Conservation (phyloP, 768 basidiomycete genomes). For the Vararia minispora region DNA sequence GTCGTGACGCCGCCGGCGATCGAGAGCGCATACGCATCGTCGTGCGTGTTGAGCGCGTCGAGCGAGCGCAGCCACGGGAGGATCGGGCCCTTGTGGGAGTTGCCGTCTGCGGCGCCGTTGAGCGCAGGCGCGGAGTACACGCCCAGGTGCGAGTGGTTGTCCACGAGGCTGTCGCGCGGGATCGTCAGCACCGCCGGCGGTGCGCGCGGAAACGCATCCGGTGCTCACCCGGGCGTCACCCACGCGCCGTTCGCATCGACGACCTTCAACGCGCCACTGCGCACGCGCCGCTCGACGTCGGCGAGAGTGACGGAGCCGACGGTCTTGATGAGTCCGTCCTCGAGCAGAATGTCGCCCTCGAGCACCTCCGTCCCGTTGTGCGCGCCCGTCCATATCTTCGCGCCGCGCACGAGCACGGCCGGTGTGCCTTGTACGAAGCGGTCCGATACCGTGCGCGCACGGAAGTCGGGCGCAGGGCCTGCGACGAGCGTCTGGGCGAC, state of each 20-base stretch:
- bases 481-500: constrained; percentile 18
- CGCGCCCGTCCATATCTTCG: constrained; percentile 53
- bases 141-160: constrained; percentile 62
- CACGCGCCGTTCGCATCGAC: constrained; percentile 52
- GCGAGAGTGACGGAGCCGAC: constrained; percentile 40
- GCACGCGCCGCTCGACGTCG: constrained; percentile 16
- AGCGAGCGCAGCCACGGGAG: constrained; percentile 72
- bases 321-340: constrained; percentile 50
- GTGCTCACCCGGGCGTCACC: constrained; percentile 57
- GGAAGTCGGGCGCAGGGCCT: constrained; percentile 22
- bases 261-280: constrained; percentile 29
- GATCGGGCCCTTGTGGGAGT: constrained; percentile 57
- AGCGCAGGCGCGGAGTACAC: constrained; percentile 49
- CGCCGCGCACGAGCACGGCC: constrained; percentile 61
- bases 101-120: constrained; percentile 43
- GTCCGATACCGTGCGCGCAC: constrained; percentile 34
- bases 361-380: constrained; percentile 43
- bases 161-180: constrained; percentile 16
- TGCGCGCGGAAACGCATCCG: constrained; percentile 9
- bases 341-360: constrained; percentile 54
- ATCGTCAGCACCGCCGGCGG: constrained; percentile 4
- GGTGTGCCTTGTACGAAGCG: constrained; percentile 56
- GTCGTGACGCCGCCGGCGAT: constrained; percentile 87
- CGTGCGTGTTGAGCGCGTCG: constrained; percentile 83
- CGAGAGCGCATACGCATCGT: constrained; percentile 59